A percentile compares a stretch with the other conserved stretches of the same genome.
These are phyloP conservation scores for Globisporangium cederbergense DNA, from an alignment of 352 stramenopile genomes.

Conservation along the genomic window DNA sequence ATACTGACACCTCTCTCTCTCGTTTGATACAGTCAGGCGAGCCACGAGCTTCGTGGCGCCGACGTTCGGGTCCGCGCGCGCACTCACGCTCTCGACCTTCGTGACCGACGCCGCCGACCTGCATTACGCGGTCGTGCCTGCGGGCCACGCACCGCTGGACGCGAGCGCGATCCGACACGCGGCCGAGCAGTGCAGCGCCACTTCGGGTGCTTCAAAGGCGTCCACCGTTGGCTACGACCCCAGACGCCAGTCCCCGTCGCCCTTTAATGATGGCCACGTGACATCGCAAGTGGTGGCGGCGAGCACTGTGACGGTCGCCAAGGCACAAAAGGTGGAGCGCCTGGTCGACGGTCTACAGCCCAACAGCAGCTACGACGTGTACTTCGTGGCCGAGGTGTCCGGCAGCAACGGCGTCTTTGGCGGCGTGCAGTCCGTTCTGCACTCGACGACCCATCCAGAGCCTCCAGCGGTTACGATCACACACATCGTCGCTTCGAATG, in stretches of 20 bases:
- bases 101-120: constrained; percentile 68
- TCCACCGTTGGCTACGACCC: background rate
- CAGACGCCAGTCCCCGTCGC: background rate
- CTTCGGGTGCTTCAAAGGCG: background rate
- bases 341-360: constrained; percentile 33
- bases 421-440: constrained; percentile 57
- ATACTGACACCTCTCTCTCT: background rate
- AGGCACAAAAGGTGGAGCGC: constrained; percentile 53
- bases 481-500: constrained; percentile 26
- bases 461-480: constrained; percentile 31
- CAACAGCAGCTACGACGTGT: constrained; percentile 80
- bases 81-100: constrained; percentile 69
- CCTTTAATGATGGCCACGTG: background rate
- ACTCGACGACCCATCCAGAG: constrained; percentile 50
- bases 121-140: constrained; percentile 57
- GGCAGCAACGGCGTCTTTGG: constrained; percentile 81
- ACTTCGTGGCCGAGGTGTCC: constrained; percentile 74
- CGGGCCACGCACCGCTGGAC: constrained; percentile 35
- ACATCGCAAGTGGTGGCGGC: constrained; percentile 20
- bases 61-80: constrained; percentile 33
- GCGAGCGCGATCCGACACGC: constrained; percentile 49
- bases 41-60: constrained; percentile 46
- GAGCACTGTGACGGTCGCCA: constrained; percentile 38
- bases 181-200: constrained; percentile 22
- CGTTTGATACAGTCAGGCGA: background rate